Conservation (phyloP, 192 early-diverging fungal genomes). For the Geosiphon pyriformis region DNA sequence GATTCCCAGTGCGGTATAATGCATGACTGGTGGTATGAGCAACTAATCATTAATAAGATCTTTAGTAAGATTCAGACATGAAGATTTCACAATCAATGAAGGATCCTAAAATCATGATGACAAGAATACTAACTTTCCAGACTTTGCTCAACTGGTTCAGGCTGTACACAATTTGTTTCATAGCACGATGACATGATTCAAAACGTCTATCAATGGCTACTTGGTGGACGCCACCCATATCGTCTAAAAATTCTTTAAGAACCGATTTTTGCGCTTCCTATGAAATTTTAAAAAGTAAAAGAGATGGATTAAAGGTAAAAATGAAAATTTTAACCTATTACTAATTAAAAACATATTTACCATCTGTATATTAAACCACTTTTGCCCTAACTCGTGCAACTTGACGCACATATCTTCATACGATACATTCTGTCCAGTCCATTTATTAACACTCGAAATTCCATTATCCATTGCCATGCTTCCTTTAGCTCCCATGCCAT, state of each 20-base stretch:
- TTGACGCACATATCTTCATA: slow-evolving; percentile 49
- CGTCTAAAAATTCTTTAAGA: slow-evolving; percentile 39
- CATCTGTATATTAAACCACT: slow-evolving; percentile 48
- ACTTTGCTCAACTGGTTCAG: slow-evolving; percentile 43
- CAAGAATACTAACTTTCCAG: slow-evolving; percentile 45
- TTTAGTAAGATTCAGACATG: too few relatives aligned
- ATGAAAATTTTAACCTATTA: slow-evolving; percentile 8
- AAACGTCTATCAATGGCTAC: slow-evolving; percentile 39
- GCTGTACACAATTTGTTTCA: slow-evolving; percentile 48
- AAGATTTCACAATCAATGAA: too few relatives aligned
- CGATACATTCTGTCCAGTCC: slow-evolving; percentile 28
- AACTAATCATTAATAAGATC: too few relatives aligned
- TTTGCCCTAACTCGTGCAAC: slow-evolving; percentile 46
- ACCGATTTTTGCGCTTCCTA: slow-evolving; percentile 53
- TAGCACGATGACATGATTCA: slow-evolving; percentile 40
- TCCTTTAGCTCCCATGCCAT: not conserved
- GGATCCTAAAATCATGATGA: slow-evolving; percentile 27
- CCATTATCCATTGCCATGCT: not conserved
- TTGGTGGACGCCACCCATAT: slow-evolving; percentile 33
- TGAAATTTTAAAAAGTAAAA: not conserved
- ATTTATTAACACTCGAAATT: not conserved
- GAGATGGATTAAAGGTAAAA: not conserved
- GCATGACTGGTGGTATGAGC: slow-evolving; percentile 27
- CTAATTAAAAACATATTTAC: slow-evolving; percentile 37
- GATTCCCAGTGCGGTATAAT: slow-evolving; percentile 28